Conservation (phyloP, 2,329 filamentous ascomycete genomes). For the Mollisia scopiformis region DNA sequence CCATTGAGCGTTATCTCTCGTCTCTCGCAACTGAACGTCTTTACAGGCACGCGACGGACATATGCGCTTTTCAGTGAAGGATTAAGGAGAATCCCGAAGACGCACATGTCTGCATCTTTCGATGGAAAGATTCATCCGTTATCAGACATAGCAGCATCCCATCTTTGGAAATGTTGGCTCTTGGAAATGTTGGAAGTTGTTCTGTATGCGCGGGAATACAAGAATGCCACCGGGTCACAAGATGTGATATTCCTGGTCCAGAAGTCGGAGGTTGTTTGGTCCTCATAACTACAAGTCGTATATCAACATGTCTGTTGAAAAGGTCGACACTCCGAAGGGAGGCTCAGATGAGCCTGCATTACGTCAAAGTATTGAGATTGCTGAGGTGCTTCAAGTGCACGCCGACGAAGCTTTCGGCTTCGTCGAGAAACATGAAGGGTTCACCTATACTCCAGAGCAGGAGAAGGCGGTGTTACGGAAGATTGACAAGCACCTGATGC, state of each 20-base stretch:
- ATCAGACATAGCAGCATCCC: background rate
- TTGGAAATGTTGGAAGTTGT: background rate
- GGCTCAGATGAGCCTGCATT: background rate
- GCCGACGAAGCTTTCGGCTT: slow-evolving; percentile 1
- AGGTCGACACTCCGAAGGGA: background rate
- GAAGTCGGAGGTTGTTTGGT: background rate
- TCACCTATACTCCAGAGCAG: background rate
- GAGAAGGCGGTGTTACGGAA: background rate
- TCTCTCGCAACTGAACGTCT: too few species aligned
- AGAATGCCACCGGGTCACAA: background rate
- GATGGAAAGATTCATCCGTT: background rate
- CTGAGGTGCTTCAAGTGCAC: background rate
- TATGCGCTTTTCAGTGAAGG: background rate
- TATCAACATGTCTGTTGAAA: background rate
- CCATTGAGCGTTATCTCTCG: background rate
- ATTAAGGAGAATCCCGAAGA: background rate
- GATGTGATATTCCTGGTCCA: background rate
- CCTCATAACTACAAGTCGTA: background rate
- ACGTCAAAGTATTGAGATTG: background rate
- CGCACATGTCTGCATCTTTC: background rate
- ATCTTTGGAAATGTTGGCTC: background rate
- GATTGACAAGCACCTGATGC: slow-evolving; percentile 3
- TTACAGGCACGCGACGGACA: too few species aligned
- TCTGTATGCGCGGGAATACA: too few species aligned
- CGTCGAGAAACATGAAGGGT: slow-evolving; percentile 1